phyloP scores from a whole-genome alignment of 78 protist genomes.

The Isochrysis galbana region DNA sequence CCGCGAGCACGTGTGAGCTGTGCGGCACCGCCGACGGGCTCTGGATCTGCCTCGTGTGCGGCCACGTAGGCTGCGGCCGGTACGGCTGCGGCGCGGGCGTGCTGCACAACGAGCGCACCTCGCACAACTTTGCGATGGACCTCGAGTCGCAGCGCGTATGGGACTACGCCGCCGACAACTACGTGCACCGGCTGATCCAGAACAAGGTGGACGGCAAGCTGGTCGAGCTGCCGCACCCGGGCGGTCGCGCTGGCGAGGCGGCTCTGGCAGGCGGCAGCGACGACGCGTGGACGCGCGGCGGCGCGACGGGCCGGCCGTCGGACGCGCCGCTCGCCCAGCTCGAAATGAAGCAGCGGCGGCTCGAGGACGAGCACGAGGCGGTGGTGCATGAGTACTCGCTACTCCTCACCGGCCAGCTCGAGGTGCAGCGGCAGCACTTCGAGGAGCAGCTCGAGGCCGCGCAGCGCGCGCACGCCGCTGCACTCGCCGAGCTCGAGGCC shows the following conservation, averaged over 20 bases:
- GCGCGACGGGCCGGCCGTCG: too few species aligned
- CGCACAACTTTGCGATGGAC: constrained; percentile 27
- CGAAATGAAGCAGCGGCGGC: constrained; percentile 2
- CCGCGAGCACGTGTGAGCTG: not conserved
- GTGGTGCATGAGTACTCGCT: constrained; percentile 29
- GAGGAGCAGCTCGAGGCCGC: not conserved
- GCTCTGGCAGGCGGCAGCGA: not conserved
- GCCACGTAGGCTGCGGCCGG: constrained; percentile 47
- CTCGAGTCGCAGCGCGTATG: constrained; percentile 32
- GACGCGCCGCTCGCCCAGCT: too few species aligned
- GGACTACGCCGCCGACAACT: constrained; percentile 44
- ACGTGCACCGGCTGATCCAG: not conserved
- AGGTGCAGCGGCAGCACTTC: constrained; percentile 21
- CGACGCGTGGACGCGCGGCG: not conserved
- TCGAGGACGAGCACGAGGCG: constrained; percentile 16
- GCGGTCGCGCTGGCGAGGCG: not conserved
- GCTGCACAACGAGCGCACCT: not conserved
- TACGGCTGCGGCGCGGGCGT: not conserved
- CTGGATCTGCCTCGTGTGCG: constrained; percentile 53
- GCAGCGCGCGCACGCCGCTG: not conserved
- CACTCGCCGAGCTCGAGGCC: not conserved
- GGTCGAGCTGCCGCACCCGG: constrained; percentile 4
- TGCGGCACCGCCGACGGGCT: not conserved
- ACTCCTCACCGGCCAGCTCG: constrained; percentile 37
- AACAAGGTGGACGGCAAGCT: constrained; percentile 31